Evolutionary conservation across 768 basidiomycete genomes (phyloP), one percentile per base, ranked within the genome.

Genomic region (Boletus coccyginus): DNA sequence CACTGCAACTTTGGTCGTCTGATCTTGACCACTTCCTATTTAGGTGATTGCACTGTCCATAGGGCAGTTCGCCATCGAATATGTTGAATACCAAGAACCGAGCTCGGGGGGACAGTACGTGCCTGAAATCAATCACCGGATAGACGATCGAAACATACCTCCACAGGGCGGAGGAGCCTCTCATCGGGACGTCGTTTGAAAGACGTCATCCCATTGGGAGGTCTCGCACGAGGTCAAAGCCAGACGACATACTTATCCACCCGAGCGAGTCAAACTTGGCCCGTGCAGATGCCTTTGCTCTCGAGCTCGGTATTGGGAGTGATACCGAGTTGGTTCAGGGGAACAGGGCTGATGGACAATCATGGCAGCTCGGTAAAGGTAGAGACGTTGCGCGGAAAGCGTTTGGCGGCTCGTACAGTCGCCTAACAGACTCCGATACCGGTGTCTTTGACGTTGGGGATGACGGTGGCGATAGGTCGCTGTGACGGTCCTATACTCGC

Each of bases 251-350:
- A 49, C 82, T 81, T 61, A 86, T 87, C 48, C 85, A 87, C 62
- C 86, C 87, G 3, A 69, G 68, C 42, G 67, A 84, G 42, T 86
- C 85, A 38, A 87, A 86, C 64, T 63, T 86, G 58, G 85, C 84
- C 7, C 83, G 86, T 36, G 86, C 86, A 3, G 86, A 88, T 56
- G 83, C 80, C 10, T 77, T 71, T n/a, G 84, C 84, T 0, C 66
- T 80, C 45, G 77, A 82, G 61, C 70, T 85, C 33, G 86, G 84
- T 24, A 57, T 85, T 17, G 68, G 68, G 4, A 74, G 77, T 21
- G 76, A 80, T 55, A 79, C 81, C 9, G 80, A 84, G 36, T 72
- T 73, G 24, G 80, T 80, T 7, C 69, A 74, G 53, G 75, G 70
- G 10, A 70, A 74, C 58, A 68, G 59, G 36, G 74, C 72, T 43